A percentile compares a stretch with the other conserved stretches of the same genome.
These are phyloP conservation scores for Buddleja alternifolia DNA, from an alignment of 257 asterid genomes.

Conservation along the genomic window DNA sequence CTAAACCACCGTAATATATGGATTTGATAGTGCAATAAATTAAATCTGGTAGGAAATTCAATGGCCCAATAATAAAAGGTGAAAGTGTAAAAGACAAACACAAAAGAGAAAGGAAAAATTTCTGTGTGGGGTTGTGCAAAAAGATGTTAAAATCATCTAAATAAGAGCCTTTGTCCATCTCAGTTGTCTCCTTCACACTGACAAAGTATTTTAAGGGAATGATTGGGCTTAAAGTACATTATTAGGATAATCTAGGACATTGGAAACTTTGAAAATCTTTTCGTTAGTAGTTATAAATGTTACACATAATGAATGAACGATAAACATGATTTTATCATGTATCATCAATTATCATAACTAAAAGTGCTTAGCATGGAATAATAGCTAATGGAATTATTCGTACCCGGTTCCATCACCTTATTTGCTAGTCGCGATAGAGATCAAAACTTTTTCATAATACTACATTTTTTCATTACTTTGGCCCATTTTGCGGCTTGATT, in stretches of 20 bases:
- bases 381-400: too few species aligned
- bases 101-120: neutral
- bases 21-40: neutral
- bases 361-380: too few species aligned
- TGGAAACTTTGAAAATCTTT: neutral
- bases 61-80: neutral
- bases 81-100: conserved; percentile 6
- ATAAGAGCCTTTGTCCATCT: conserved; percentile 10
- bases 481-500: too few species aligned
- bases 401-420: too few species aligned
- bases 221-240: neutral
- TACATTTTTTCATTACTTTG: neutral
- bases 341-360: neutral
- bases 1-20: neutral
- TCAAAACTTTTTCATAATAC: too few species aligned
- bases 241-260: conserved; percentile 1
- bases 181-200: conserved; percentile 2
- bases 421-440: too few species aligned
- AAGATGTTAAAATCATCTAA: neutral
- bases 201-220: neutral
- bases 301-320: neutral
- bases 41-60: neutral
- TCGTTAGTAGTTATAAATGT: neutral
- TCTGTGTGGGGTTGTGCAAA: neutral
- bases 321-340: neutral